Base-by-base conservation (phyloP, 192 early-diverging fungal species). In the Backusella macrospora region DNA sequence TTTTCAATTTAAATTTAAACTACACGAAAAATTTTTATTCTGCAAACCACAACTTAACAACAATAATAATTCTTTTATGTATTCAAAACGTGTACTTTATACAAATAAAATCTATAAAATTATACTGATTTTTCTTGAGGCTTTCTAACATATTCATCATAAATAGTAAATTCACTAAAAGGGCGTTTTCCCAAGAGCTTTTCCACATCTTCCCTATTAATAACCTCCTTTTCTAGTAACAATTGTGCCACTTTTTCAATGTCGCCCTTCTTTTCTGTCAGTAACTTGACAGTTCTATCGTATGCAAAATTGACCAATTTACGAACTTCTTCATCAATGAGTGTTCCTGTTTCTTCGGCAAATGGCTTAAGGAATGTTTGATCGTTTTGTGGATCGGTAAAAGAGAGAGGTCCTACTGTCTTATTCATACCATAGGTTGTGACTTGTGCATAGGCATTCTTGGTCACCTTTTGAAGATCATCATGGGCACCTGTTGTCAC, bases 361-460 rank as follows among this genome's bases (percentile, higher is more conserved):
- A 95, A 99, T 14, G 97, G 97, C 83, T 99, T 99, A 72, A 91
- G 90, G 86, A 96, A 97, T 74, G 86, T 85, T 46, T 90, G 78
- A 71, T 93, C 89, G 44, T 91, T 84, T 68, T 92, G 86, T 38
- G 87, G 83, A 63, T 90, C 86, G 1, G 86, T 82, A 67, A 90
- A 99, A 13, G 91, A 93, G 49, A 99, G 78, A 73, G 96, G 92
- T n/a, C 98, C 98, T 6, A 99, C 78, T 38, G 84, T 83, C 39
- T 83, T 72, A 80, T 92, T 96, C 98, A 99, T 99, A 38, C 98
- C 98, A 79, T 96, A 98, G 49, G 89, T 91, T 62, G 94, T 87
- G n/a, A 99, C 90, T 81, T 96, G 94, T 8, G 95, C 95, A 79
- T 99, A 99, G n/a, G 98, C 98, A 91, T 94, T 91, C 80, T 92